Evolutionary conservation across 495 filamentous ascomycete species (phyloP).

Genomic region (Penicillium simplicissimum): DNA sequence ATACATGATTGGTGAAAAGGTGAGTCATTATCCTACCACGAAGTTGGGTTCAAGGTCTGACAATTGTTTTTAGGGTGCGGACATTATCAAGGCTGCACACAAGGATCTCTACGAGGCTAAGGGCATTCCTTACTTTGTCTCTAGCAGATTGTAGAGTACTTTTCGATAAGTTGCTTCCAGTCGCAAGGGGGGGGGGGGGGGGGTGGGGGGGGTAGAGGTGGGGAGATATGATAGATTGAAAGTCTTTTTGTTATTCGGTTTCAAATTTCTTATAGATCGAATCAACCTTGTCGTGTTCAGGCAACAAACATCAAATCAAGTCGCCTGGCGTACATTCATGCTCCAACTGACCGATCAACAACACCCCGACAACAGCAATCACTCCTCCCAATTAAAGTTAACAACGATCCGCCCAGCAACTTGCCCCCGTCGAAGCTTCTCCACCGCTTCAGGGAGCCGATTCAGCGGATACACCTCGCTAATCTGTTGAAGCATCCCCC

Average conservation of each 20-base stretch:
- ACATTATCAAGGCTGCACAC: constrained; percentile 35
- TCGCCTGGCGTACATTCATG: too few species aligned
- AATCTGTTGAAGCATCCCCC: constrained; percentile 45
- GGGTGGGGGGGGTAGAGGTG: neutral
- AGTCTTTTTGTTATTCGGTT: neutral
- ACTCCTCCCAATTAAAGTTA: constrained; percentile 46
- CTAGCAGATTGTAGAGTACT: constrained; percentile 12
- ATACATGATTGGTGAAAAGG: constrained; percentile 62
- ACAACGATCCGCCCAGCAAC: constrained; percentile 53
- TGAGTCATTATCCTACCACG: neutral
- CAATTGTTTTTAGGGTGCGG: constrained; percentile 24
- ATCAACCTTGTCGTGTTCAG: neutral
- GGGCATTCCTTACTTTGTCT: constrained; percentile 18
- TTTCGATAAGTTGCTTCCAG: too few species aligned
- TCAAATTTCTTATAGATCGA: neutral
- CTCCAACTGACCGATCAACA: too few species aligned
- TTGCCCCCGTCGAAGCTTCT: constrained; percentile 40
- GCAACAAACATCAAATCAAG: too few species aligned
- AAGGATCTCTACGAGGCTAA: constrained; percentile 33
- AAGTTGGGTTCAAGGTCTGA: neutral
- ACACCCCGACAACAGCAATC: too few species aligned
- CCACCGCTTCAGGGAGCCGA: constrained; percentile 40
- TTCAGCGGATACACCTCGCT: constrained; percentile 44
- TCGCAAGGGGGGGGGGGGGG: too few species aligned
- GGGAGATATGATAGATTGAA: neutral